Evolutionary conservation across 441 rosid genomes (phyloP), one percentile per base, ranked within the genome.

Genomic region (Populus hybrid): DNA sequence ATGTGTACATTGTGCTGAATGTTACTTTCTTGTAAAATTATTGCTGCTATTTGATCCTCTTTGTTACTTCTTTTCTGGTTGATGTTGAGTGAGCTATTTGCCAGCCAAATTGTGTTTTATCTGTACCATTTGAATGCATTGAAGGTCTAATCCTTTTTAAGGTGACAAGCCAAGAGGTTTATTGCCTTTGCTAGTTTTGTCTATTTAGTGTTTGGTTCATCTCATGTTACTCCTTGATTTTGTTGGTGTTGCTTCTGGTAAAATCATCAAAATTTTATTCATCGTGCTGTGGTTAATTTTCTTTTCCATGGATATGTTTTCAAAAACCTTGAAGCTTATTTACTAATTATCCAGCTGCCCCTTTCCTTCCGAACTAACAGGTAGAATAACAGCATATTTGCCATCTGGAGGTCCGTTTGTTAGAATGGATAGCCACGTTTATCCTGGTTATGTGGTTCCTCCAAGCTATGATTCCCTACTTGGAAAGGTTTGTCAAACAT

Each of bases 371-470:
- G 26, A 65, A 9, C 79, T 78, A 34, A 75, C 93, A 95, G 99
- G 99, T 67, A 93, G 94, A 86, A 91, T 95, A 84, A 93, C 97
- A 78, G 80, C 97, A 66, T 95, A 95, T 82, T 84, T 95, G 82
- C 99, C 99, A 74, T 91, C 99, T 75, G 98, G 99, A 87, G 99
- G 99, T 59, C 99, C 99, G 23, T 95, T 92, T 83, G 98, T 95
- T 63, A 88, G 99, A 85, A 95, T 95, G 99, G 99, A 95, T 78
- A 95, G 99, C 85, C 99, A 95, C 76, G 91, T 95, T 3, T 95
- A 95, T 88, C 90, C 99, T 46, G 98, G 90, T 83, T 95, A 93
- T 72, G 93, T 95, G 78, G 99, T 95, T 83, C 99, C 99, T 74
- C 99, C 99, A 65, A 95, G 97, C 87, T 95, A 95, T 80, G 99